phyloP scores from a whole-genome alignment of 805 yeast genomes.

The Helenozyma rhizophorensis region DNA sequence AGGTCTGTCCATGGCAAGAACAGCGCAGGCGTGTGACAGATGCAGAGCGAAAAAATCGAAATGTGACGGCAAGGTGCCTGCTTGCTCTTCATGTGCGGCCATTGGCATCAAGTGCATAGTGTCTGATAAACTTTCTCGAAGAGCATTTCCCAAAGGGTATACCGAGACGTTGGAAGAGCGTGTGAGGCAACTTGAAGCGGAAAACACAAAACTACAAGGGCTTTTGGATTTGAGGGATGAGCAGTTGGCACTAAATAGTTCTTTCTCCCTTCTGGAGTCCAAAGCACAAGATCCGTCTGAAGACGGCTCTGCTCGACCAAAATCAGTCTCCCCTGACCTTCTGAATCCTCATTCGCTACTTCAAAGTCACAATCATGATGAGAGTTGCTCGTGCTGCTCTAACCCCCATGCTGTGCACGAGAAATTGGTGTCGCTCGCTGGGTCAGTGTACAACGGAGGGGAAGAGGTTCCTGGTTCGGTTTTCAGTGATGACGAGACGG shows the following conservation, averaged over 20 bases:
- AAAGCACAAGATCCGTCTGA: neutral
- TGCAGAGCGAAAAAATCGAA: conserved; percentile 77
- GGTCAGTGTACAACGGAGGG: conserved; percentile 45
- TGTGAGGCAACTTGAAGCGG: conserved; percentile 79
- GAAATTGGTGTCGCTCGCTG: conserved; percentile 63
- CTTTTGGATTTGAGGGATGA: conserved; percentile 62
- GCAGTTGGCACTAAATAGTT: conserved; percentile 47
- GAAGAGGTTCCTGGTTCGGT: conserved; percentile 29
- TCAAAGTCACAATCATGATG: conserved; percentile 21
- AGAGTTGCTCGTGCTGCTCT: conserved; percentile 51
- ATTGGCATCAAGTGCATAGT: conserved; percentile 87
- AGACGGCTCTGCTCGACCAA: neutral
- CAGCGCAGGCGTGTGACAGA: conserved; percentile 90
- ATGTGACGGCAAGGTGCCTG: conserved; percentile 70
- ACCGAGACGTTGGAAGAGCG: conserved; percentile 87
- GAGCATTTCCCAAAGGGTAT: conserved; percentile 89
- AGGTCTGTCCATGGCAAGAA: conserved; percentile 61
- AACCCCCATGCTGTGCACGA: conserved; percentile 54
- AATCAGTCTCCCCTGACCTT: neutral
- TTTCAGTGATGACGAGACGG: conserved; percentile 42
- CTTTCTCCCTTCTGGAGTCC: neutral
- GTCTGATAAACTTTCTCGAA: conserved; percentile 78
- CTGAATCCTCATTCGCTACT: conserved; percentile 3
- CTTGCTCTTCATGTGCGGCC: conserved; percentile 73
- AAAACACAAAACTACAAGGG: conserved; percentile 65